Conservation (phyloP, 345 rosid species). For the Dimocarpus longan region DNA sequence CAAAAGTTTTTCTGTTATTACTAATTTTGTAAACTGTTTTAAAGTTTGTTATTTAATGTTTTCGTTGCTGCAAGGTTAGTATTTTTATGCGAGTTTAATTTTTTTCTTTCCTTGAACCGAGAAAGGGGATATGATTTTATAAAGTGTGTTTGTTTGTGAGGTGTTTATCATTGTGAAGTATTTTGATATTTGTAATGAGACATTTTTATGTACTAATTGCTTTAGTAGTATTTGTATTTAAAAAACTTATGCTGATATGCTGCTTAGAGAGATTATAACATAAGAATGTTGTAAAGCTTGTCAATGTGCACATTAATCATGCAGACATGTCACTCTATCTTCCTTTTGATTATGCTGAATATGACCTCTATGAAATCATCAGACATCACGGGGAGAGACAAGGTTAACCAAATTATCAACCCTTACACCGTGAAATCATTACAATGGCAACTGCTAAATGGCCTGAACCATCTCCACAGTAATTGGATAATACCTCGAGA, state of each 20-base stretch:
- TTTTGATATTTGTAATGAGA: too few relatives aligned
- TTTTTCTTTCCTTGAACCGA: too few relatives aligned
- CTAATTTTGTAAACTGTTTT: too few relatives aligned
- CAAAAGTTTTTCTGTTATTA: too few relatives aligned
- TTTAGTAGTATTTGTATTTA: too few relatives aligned
- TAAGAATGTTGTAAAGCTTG: slow-evolving; percentile 97
- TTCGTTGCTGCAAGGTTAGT: too few relatives aligned
- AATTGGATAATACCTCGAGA: slow-evolving; percentile 99
- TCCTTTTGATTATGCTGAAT: slow-evolving; percentile 94
- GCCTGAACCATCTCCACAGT: slow-evolving; percentile 92
- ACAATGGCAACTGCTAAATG: slow-evolving; percentile 98
- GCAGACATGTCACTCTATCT: slow-evolving; percentile 94
- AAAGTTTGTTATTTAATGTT: too few relatives aligned
- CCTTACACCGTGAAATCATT: slow-evolving; percentile 88
- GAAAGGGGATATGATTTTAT: too few relatives aligned
- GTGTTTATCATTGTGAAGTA: too few relatives aligned
- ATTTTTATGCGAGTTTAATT: too few relatives aligned
- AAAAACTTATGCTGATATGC: slow-evolving; percentile 36
- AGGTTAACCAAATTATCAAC: slow-evolving; percentile 62
- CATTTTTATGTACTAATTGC: too few relatives aligned
- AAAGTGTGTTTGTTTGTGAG: too few relatives aligned
- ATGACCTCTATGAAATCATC: slow-evolving; percentile 95
- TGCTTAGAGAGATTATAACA: slow-evolving; percentile 88
- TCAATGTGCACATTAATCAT: slow-evolving; percentile 94
- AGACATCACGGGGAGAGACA: slow-evolving; percentile 87